Evolutionary conservation across 495 filamentous ascomycete species (phyloP).

Genomic region (Daldinia vernicosa): DNA sequence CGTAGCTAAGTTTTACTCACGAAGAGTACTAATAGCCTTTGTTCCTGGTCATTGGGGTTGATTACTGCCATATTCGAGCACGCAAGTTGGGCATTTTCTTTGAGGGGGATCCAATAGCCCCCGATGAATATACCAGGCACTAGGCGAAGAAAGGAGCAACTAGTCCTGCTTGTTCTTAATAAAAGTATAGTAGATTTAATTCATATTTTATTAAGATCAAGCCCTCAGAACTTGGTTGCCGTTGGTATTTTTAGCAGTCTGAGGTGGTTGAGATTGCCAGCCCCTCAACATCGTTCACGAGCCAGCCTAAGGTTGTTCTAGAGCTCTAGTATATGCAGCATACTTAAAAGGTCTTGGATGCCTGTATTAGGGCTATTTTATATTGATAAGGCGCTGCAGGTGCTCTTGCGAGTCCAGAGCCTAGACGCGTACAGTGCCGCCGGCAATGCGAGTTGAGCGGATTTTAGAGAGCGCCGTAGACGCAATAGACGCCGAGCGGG

Average conservation of each 20-base stretch:
- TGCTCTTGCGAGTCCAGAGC: neutral
- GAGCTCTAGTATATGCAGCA: neutral
- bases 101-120: neutral
- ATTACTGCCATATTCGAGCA: neutral
- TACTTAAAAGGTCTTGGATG: neutral
- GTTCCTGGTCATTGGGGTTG: no score
- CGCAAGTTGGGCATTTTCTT: neutral
- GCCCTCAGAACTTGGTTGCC: neutral
- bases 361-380: neutral
- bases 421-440: neutral
- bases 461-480: neutral
- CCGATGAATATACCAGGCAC: neutral
- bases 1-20: no score
- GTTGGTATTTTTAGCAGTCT: neutral
- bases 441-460: neutral
- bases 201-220: neutral
- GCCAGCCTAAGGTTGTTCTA: neutral
- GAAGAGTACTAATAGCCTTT: no score
- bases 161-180: neutral
- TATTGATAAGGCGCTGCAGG: neutral
- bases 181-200: no score
- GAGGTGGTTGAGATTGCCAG: neutral
- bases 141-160: neutral
- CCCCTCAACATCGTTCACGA: neutral
- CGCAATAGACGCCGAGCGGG: neutral